These are phyloP conservation scores for Colletotrichum orbiculare DNA, from an alignment of 2,329 filamentous ascomycete genomes.

Conservation along the genomic window DNA sequence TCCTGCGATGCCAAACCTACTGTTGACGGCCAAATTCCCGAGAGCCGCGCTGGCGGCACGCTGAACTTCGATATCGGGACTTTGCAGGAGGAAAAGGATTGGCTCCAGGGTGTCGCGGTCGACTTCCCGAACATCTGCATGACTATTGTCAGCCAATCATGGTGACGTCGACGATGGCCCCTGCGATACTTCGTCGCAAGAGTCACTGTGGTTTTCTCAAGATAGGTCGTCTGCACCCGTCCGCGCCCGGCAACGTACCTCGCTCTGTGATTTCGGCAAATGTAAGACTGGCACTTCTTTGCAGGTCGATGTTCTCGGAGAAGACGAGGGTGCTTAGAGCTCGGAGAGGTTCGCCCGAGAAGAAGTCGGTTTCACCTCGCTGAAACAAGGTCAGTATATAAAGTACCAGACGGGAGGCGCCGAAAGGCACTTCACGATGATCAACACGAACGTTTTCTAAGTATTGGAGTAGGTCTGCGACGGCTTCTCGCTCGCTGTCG, in stretches of 20 bases:
- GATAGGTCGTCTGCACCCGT: not conserved
- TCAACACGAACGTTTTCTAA: conserved; percentile 84
- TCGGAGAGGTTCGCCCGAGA: conserved; percentile 92
- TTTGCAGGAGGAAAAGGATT: conserved; percentile 94
- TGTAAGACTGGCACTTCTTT: conserved; percentile 95
- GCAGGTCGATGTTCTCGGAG: conserved; percentile 97
- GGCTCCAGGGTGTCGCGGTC: conserved; percentile 95
- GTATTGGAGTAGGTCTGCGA: conserved; percentile 93
- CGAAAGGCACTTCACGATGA: not conserved
- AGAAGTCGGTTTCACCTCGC: conserved; percentile 98
- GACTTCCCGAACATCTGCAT: conserved; percentile 91
- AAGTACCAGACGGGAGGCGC: not conserved
- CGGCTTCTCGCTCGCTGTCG: conserved; percentile 96
- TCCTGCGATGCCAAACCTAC: conserved; percentile 63
- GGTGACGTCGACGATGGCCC: conserved; percentile 4
- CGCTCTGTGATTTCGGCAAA: conserved; percentile 99
- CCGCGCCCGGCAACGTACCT: conserved; percentile 69
- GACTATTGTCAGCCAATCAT: conserved; percentile 14
- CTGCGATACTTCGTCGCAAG: conserved; percentile 6
- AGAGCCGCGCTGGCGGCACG: conserved; percentile 94
- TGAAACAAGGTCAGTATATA: conserved; percentile 55
- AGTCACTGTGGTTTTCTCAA: not conserved
- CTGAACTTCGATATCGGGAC: conserved; percentile 96
- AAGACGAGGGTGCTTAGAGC: conserved; percentile 96
- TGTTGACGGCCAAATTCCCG: conserved; percentile 96